phyloP scores from a whole-genome alignment of 441 rosid species.

The Croton setiger region DNA sequence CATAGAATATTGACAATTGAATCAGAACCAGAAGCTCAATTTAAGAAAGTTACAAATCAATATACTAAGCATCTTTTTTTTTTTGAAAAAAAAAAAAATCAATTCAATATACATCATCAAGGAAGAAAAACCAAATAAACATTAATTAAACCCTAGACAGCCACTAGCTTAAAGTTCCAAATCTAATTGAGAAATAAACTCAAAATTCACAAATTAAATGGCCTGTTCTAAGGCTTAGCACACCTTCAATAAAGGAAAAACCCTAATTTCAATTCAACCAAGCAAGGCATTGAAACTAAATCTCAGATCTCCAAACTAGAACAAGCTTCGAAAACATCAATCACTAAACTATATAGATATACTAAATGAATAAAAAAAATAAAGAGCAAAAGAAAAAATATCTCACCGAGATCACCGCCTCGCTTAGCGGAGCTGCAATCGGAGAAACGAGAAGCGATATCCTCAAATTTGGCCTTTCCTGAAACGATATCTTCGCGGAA shows the following conservation, averaged over 20 bases:
- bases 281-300: neutral
- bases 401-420: conserved; percentile 92
- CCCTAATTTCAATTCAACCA: neutral
- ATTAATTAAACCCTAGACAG: no score
- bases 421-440: conserved; percentile 98
- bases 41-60: no score
- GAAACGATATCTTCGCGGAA: conserved; percentile 74
- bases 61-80: no score
- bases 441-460: conserved; percentile 67
- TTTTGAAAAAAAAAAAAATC: no score
- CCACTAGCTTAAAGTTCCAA: no score
- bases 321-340: neutral
- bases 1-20: neutral
- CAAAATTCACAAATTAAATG: no score
- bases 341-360: neutral
- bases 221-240: no score
- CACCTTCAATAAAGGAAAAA: no score
- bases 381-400: neutral
- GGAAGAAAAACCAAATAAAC: no score
- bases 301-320: neutral
- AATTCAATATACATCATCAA: no score
- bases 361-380: no score
- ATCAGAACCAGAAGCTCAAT: neutral
- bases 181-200: no score
- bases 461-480: conserved; percentile 77